A percentile compares a stretch with the other conserved stretches of the same genome.
These are phyloP conservation scores for Euphorbia pulcherrima DNA, from an alignment of 345 rosid genomes.

Conservation along the genomic window DNA sequence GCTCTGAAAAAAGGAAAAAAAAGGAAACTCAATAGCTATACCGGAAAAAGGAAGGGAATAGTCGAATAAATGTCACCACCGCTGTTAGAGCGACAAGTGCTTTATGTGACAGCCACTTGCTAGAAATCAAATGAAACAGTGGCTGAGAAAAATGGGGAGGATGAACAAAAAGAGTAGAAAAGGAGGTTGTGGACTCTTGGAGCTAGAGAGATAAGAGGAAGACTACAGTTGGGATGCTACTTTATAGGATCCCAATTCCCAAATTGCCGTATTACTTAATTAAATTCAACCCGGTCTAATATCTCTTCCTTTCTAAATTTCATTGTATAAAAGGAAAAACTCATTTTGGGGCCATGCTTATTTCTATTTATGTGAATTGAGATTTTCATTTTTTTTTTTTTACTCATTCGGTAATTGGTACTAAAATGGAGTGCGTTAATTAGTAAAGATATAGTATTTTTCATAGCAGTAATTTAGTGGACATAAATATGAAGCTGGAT, in stretches of 20 bases:
- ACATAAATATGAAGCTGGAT: too few relatives aligned
- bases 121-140: background rate
- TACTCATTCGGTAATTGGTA: too few relatives aligned
- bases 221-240: constrained; percentile 15
- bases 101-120: constrained; percentile 12
- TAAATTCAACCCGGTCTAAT: constrained; percentile 10
- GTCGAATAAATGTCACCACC: constrained; percentile 17
- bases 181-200: background rate
- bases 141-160: too few relatives aligned
- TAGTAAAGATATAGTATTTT: too few relatives aligned
- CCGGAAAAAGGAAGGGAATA: constrained; percentile 15
- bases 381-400: too few relatives aligned
- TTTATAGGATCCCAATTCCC: constrained; percentile 44
- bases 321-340: too few relatives aligned
- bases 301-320: background rate
- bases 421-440: too few relatives aligned
- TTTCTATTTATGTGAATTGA: too few relatives aligned
- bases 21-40: constrained; percentile 1
- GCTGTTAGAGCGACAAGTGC: background rate
- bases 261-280: constrained; percentile 21
- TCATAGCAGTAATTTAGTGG: too few relatives aligned
- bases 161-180: too few relatives aligned
- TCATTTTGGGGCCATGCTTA: too few relatives aligned
- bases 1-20: background rate
- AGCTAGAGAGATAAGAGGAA: constrained; percentile 3